Percentiles rank a stretch among this genome's conserved stretches.
Conservation (phyloP, 1,284 basidiomycete species). For the Fomitopsis pinicola region DNA sequence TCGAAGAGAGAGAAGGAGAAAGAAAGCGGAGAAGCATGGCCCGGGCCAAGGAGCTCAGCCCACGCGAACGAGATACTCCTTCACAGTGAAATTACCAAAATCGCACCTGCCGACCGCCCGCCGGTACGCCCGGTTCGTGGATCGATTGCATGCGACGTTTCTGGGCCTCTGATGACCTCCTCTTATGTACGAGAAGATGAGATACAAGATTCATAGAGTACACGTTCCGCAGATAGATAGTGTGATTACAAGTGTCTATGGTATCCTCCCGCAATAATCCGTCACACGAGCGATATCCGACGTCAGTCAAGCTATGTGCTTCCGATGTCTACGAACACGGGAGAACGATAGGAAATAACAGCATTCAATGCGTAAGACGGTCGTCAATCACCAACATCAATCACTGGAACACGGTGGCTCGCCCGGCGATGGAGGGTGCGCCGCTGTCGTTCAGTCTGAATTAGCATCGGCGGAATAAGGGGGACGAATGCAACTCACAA, state of each 20-base stretch:
- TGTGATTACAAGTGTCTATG: neutral
- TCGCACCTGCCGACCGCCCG: constrained; percentile 13
- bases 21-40: constrained; percentile 10
- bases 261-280: neutral
- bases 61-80: constrained; percentile 26
- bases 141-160: neutral
- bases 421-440: neutral
- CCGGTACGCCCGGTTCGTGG: constrained; percentile 7
- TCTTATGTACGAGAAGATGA: neutral
- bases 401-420: neutral
- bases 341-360: neutral
- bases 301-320: neutral
- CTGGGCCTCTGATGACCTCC: neutral
- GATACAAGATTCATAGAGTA: neutral
- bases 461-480: neutral
- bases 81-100: constrained; percentile 25
- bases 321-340: neutral
- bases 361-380: constrained; percentile 2
- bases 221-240: neutral
- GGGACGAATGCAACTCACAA: neutral
- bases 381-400: neutral
- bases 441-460: neutral
- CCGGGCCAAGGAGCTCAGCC: constrained; percentile 17
- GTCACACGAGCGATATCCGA: neutral
- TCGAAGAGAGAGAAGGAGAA: neutral